These are phyloP conservation scores for Rubia yunnanensis DNA, from an alignment of 257 asterid genomes.

Conservation along the genomic window DNA sequence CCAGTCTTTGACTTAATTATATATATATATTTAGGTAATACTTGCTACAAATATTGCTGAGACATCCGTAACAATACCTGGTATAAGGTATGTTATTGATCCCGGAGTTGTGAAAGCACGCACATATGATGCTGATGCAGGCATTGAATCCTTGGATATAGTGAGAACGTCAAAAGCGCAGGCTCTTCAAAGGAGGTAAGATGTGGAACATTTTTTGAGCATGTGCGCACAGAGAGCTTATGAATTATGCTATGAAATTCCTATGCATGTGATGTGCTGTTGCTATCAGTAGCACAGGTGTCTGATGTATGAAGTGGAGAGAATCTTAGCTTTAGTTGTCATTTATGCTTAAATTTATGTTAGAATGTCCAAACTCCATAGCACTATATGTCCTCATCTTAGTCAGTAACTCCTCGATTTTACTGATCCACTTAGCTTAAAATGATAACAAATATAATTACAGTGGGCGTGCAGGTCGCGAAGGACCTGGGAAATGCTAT, in stretches of 20 bases:
- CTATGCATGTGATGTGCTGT: background rate
- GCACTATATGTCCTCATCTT: background rate
- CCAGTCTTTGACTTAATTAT: background rate
- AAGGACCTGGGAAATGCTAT: slow-evolving; percentile 94
- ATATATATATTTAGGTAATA: slow-evolving; percentile 53
- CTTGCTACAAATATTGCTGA: slow-evolving; percentile 98
- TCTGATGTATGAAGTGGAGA: background rate
- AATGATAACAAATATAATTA: slow-evolving; percentile 12
- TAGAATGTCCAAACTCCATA: background rate
- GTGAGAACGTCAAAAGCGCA: slow-evolving; percentile 95
- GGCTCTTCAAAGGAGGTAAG: slow-evolving; percentile 93
- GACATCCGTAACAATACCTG: slow-evolving; percentile 97
- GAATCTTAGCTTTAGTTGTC: background rate
- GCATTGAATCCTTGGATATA: slow-evolving; percentile 76
- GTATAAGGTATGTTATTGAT: slow-evolving; percentile 92
- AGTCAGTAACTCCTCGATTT: background rate
- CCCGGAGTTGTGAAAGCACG: slow-evolving; percentile 98
- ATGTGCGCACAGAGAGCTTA: background rate
- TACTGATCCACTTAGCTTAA: background rate
- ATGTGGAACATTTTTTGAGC: slow-evolving; percentile 7
- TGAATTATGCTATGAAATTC: background rate
- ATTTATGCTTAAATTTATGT: background rate
- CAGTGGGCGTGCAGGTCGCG: slow-evolving; percentile 99
- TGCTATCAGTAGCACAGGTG: background rate
- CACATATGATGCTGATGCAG: slow-evolving; percentile 69